These are phyloP conservation scores for Oryza australiensis DNA, from an alignment of 176 grass and related monocot genomes.

Conservation along the genomic window DNA sequence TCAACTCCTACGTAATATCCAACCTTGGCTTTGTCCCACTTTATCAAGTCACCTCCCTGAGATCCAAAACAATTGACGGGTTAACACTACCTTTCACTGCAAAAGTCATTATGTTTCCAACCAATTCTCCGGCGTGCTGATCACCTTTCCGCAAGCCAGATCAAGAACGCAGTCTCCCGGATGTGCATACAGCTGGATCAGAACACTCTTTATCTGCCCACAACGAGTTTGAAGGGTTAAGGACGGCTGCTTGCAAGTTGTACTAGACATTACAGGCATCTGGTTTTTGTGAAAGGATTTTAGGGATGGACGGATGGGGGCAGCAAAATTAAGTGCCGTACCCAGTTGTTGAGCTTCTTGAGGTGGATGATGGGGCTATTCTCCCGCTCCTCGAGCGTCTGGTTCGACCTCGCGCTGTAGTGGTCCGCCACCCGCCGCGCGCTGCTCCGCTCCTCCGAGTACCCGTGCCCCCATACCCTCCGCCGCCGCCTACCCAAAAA, in stretches of 20 bases:
- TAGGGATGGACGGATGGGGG: too few species aligned
- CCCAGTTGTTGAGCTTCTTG: constrained; percentile 99
- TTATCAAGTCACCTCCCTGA: constrained; percentile 94
- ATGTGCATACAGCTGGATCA: constrained; percentile 79
- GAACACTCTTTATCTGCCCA: constrained; percentile 86
- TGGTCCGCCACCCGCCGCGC: constrained; percentile 78
- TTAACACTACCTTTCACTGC: not conserved
- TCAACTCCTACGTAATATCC: constrained; percentile 90
- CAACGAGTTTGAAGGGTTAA: not conserved
- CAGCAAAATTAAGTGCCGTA: not conserved
- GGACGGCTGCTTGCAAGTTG: not conserved
- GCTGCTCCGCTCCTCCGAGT: constrained; percentile 53
- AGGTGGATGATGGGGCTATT: constrained; percentile 98
- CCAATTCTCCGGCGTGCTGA: not conserved
- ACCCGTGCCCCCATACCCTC: constrained; percentile 27
- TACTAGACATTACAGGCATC: not conserved
- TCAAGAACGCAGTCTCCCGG: constrained; percentile 85
- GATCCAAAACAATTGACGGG: constrained; percentile 15
- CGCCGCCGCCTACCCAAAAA: not conserved
- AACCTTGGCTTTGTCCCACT: constrained; percentile 94
- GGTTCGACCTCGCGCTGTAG: constrained; percentile 95
- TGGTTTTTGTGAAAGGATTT: not conserved
- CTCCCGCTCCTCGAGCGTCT: constrained; percentile 94
- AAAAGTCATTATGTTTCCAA: not conserved
- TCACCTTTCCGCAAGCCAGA: constrained; percentile 96